Evolutionary conservation across 768 basidiomycete species (phyloP).

Genomic region (Glaciozyma antarctica): DNA sequence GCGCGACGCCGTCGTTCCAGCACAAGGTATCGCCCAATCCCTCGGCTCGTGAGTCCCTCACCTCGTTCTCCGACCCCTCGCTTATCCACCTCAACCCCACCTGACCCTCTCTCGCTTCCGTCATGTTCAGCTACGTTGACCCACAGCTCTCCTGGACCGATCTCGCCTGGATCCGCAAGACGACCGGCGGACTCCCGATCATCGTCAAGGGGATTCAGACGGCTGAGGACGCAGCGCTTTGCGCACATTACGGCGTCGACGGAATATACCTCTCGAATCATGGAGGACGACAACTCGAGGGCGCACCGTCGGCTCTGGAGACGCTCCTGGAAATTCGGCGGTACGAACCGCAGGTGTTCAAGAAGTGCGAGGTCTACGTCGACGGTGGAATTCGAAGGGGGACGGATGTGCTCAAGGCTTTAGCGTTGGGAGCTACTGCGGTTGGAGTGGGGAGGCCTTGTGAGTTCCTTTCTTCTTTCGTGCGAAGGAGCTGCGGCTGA

Average conservation of each 20-base stretch:
- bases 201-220: conserved; percentile 42
- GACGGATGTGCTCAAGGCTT: conserved; percentile 46
- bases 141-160: conserved; percentile 22
- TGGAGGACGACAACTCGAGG: conserved; percentile 52
- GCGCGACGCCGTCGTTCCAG: conserved; percentile 10
- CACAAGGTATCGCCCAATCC: conserved; percentile 15
- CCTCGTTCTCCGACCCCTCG: not conserved
- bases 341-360: conserved; percentile 43
- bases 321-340: conserved; percentile 41
- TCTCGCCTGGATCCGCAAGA: conserved; percentile 27
- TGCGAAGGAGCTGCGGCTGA: not conserved
- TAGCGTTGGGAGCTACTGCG: conserved; percentile 60
- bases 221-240: conserved; percentile 66
- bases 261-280: conserved; percentile 87
- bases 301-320: conserved; percentile 33
- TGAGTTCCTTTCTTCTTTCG: conserved; percentile 45
- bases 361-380: conserved; percentile 43
- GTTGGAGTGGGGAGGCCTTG: conserved; percentile 83
- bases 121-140: conserved; percentile 34
- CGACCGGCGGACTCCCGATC: conserved; percentile 37
- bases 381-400: conserved; percentile 48
- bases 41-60: conserved; percentile 22
- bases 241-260: conserved; percentile 70
- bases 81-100: not conserved
- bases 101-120: not conserved